Evolutionary conservation across 2,329 filamentous ascomycete species (phyloP).

Genomic region (Alternaria incomplexa): DNA sequence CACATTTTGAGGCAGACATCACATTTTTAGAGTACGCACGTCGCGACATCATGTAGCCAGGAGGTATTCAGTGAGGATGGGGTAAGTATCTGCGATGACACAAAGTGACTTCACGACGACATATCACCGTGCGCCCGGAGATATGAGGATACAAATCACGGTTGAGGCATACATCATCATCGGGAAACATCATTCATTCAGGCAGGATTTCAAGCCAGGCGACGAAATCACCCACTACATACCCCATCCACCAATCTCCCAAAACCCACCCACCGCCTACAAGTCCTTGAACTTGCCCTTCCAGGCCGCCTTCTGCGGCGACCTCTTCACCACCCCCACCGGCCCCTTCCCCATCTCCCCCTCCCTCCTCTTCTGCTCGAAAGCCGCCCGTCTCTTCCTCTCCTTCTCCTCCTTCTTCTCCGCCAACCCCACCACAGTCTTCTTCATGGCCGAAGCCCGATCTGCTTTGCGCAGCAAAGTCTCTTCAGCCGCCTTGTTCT

Average conservation of each 20-base stretch:
- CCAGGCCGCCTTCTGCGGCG: background rate
- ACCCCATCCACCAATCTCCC: background rate
- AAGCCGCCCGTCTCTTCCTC: background rate
- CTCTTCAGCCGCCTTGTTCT: background rate
- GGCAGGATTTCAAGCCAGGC: background rate
- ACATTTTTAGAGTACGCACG: background rate
- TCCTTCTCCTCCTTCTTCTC: background rate
- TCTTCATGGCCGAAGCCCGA: background rate
- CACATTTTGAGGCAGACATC: background rate
- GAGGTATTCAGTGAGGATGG: background rate
- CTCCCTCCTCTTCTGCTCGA: background rate
- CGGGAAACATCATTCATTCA: background rate
- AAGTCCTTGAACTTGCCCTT: background rate
- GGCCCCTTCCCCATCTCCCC: background rate
- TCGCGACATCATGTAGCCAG: background rate
- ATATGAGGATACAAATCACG: background rate
- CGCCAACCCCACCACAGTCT: background rate
- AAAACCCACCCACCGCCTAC: background rate
- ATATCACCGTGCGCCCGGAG: background rate
- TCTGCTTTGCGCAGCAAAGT: background rate
- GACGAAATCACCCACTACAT: background rate
- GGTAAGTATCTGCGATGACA: background rate
- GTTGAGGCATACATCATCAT: background rate
- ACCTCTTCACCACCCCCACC: background rate
- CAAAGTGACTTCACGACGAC: background rate